Conservation (phyloP, 1,284 basidiomycete species). For the Cutaneotrichosporon curvatum region DNA sequence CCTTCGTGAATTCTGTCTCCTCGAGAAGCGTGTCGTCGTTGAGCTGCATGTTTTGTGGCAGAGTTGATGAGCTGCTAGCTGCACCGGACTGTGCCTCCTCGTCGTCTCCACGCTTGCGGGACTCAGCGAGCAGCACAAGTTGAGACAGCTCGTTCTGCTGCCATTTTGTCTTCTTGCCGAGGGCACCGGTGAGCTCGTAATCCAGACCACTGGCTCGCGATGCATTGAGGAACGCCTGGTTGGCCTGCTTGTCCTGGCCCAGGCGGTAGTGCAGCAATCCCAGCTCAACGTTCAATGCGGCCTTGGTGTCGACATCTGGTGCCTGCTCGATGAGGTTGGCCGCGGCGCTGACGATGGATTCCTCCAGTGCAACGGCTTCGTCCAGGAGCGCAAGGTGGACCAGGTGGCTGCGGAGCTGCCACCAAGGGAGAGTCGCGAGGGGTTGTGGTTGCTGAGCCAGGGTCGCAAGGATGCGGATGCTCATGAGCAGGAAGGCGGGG, state of each 20-base stretch:
- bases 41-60: slow-evolving; percentile 73
- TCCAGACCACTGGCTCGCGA: slow-evolving; percentile 69
- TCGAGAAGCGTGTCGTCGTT: slow-evolving; percentile 97
- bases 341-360: slow-evolving; percentile 51
- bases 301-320: slow-evolving; percentile 54
- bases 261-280: slow-evolving; percentile 68
- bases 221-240: slow-evolving; percentile 71
- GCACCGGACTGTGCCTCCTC: slow-evolving; percentile 17
- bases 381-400: slow-evolving; percentile 81
- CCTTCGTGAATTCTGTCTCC: slow-evolving; percentile 74
- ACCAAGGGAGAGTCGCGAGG: slow-evolving; percentile 59
- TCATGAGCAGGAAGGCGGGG: slow-evolving; percentile 67
- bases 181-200: slow-evolving; percentile 86
- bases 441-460: slow-evolving; percentile 44
- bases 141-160: slow-evolving; percentile 80
- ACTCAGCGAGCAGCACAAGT: slow-evolving; percentile 88
- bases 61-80: slow-evolving; percentile 3
- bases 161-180: slow-evolving; percentile 92
- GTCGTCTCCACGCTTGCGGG: slow-evolving; percentile 51
- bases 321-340: slow-evolving; percentile 48
- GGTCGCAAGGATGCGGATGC: slow-evolving; percentile 61
- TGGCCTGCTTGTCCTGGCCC: slow-evolving; percentile 68
- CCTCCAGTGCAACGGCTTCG: slow-evolving; percentile 64
- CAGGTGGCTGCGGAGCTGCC: slow-evolving; percentile 66
- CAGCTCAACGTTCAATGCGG: slow-evolving; percentile 67